phyloP scores from a whole-genome alignment of 2,329 filamentous ascomycete species.

The Aspergillus arachidicola region DNA sequence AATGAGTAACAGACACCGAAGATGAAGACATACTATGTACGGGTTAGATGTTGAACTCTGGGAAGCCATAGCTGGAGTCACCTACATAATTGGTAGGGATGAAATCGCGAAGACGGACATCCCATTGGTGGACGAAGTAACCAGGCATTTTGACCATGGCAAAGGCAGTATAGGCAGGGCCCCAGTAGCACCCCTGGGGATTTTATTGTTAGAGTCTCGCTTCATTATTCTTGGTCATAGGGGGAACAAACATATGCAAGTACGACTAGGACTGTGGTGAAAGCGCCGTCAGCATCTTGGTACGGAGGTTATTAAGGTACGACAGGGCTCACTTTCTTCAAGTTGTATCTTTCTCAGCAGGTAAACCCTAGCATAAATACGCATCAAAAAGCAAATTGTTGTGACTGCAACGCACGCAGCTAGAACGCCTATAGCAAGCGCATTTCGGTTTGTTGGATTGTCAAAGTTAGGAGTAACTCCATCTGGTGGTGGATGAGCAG shows the following conservation, averaged over 20 bases:
- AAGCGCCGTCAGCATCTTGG: neutral
- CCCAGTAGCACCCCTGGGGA: neutral
- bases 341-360: slow-evolving; percentile 17
- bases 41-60: neutral
- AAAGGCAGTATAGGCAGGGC: neutral
- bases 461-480: slow-evolving; percentile 21
- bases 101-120: neutral
- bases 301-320: too few relatives aligned
- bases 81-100: neutral
- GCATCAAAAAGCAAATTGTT: slow-evolving; percentile 16
- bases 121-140: neutral
- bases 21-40: slow-evolving; percentile 19
- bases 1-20: slow-evolving; percentile 38
- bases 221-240: neutral
- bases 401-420: slow-evolving; percentile 18
- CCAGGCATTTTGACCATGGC: neutral
- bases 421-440: slow-evolving; percentile 18
- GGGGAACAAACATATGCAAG: neutral
- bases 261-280: neutral
- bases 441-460: slow-evolving; percentile 22
- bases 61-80: too few relatives aligned
- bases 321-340: slow-evolving; percentile 23
- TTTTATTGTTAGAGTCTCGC: neutral
- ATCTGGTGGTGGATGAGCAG: slow-evolving; percentile 17
- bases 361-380: slow-evolving; percentile 19